Conservation (phyloP, 495 filamentous ascomycete genomes). For the Penicillium arizonense region DNA sequence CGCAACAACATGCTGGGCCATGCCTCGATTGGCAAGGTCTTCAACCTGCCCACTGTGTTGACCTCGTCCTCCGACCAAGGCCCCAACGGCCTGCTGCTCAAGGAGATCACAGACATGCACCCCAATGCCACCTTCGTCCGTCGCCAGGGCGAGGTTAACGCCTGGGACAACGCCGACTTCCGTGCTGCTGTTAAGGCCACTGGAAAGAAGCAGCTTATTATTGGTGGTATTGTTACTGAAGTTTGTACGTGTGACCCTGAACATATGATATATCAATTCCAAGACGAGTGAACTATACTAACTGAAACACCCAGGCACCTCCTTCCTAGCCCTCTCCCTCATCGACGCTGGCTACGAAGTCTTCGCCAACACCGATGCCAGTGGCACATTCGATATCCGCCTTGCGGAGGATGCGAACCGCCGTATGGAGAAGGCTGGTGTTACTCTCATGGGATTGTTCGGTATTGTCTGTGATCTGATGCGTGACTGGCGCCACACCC, state of each 20-base stretch:
- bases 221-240: slow-evolving; percentile 74
- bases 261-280: not conserved
- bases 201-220: slow-evolving; percentile 67
- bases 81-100: slow-evolving; percentile 67
- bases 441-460: slow-evolving; percentile 63
- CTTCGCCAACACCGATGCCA: slow-evolving; percentile 72
- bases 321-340: slow-evolving; percentile 72
- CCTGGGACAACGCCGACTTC: slow-evolving; percentile 78
- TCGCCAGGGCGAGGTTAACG: slow-evolving; percentile 74
- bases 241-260: slow-evolving; percentile 53
- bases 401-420: slow-evolving; percentile 62
- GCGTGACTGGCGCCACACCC: slow-evolving; percentile 72
- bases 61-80: slow-evolving; percentile 63
- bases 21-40: slow-evolving; percentile 62
- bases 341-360: slow-evolving; percentile 72
- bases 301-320: slow-evolving; percentile 42
- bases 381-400: slow-evolving; percentile 56
- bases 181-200: slow-evolving; percentile 61
- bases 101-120: slow-evolving; percentile 68
- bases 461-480: slow-evolving; percentile 71
- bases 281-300: not conserved
- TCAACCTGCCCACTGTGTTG: slow-evolving; percentile 67
- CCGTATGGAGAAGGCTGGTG: slow-evolving; percentile 65
- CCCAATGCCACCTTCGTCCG: slow-evolving; percentile 64
- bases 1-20: slow-evolving; percentile 69